Evolutionary conservation across 73 alveolate species (phyloP).

Genomic region (Stentor coeruleus): DNA sequence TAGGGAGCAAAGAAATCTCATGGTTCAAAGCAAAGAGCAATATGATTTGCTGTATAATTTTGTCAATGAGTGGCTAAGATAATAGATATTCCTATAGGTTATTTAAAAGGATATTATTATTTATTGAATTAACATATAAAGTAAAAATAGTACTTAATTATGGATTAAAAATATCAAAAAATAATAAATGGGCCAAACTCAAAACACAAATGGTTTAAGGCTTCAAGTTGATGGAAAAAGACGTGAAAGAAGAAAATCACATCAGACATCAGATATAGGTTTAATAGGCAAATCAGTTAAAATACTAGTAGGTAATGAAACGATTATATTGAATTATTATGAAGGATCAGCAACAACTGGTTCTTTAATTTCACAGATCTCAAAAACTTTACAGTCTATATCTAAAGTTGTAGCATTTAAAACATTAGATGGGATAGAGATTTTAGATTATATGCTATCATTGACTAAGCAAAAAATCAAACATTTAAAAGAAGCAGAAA

Average conservation of each 20-base stretch:
- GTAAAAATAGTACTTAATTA: too few species aligned
- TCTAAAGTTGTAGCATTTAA: background rate
- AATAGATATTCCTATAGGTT: too few species aligned
- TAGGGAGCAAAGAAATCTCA: slow-evolving; percentile 60
- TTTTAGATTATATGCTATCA: background rate
- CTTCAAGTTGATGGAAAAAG: background rate
- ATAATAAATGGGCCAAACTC: background rate
- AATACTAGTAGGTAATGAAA: background rate
- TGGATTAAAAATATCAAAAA: too few species aligned
- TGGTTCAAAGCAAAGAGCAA: slow-evolving; percentile 64
- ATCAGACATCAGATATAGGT: background rate
- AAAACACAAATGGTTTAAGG: background rate
- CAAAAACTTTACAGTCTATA: background rate
- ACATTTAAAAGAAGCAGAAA: background rate
- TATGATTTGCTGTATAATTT: slow-evolving; percentile 40
- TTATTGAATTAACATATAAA: too few species aligned
- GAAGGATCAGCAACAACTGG: background rate
- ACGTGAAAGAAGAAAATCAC: too few species aligned
- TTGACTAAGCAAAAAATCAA: background rate
- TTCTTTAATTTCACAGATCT: background rate
- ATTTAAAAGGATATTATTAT: too few species aligned
- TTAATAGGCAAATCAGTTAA: background rate
- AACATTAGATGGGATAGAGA: background rate
- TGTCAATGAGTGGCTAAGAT: slow-evolving; percentile 47
- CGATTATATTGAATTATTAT: background rate